Conservation (phyloP, 2,329 filamentous ascomycete genomes). For the Aotearoamyces nothofagi region DNA sequence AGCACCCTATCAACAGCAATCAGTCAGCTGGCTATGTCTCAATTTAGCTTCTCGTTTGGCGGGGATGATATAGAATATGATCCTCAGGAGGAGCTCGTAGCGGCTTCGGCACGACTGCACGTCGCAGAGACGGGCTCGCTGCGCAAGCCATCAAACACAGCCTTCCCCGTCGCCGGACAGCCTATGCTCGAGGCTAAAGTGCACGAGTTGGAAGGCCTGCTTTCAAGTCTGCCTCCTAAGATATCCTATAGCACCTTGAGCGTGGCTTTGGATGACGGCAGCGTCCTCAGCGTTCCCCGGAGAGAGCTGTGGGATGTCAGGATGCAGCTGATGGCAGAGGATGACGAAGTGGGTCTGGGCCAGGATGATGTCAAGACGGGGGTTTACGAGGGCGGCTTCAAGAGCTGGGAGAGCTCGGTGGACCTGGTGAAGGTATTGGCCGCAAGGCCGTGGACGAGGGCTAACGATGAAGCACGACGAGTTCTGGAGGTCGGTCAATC, state of each 20-base stretch:
- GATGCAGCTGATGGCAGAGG: conserved; percentile 66
- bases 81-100: conserved; percentile 3
- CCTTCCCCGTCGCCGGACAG: conserved; percentile 47
- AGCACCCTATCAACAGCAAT: too few species aligned
- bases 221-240: conserved; percentile 53
- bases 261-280: conserved; percentile 42
- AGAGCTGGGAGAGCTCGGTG: conserved; percentile 78
- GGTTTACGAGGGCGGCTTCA: conserved; percentile 77
- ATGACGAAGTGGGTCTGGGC: conserved; percentile 33
- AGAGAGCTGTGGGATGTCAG: conserved; percentile 72
- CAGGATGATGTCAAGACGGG: conserved; percentile 65
- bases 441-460: conserved; percentile 5
- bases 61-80: conserved; percentile 49
- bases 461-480: conserved; percentile 8
- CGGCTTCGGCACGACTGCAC: conserved; percentile 6
- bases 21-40: too few species aligned
- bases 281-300: conserved; percentile 43
- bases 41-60: conserved; percentile 36
- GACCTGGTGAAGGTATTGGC: conserved; percentile 60
- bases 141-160: conserved; percentile 19
- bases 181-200: conserved; percentile 37
- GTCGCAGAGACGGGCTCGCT: conserved; percentile 19
- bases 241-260: conserved; percentile 51
- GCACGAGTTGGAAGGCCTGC: conserved; percentile 34
- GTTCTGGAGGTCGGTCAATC: conserved; percentile 15